Evolutionary conservation across 768 basidiomycete species (phyloP), one percentile per base, ranked within the genome.

Genomic region (Hydnum rufescens): DNA sequence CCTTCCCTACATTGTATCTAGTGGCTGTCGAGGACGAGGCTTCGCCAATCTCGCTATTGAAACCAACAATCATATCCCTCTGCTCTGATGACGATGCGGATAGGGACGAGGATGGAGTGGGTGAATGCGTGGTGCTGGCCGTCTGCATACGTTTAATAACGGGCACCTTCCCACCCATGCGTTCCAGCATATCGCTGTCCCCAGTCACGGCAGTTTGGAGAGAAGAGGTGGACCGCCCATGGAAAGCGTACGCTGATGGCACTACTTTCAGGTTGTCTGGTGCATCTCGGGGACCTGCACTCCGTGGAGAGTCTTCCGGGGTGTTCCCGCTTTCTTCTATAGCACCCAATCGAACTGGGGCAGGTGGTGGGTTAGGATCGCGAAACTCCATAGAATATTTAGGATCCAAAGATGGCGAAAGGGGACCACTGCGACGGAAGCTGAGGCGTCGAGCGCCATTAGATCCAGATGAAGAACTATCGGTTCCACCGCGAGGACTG

Each of bases 351-450:
- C 70, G 69, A 39, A 19, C 8, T 19, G 19, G 19, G 8, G 8
- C 8, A 0, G 86, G 86, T 19, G 59, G 62, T 3, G 85, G 82
- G 50, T 78, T 77, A 0, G 88, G 87, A 64, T 92, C 87, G 22
- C 82, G 74, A 60, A 89, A 74, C 22, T 84, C 78, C 13, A 70
- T 42, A 13, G 39, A n/a, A 18, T 39, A 53, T 6, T 18, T 22
- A 3, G 54, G 32, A 4, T 46, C 46, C 52, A 51, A 26, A 19
- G 31, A 18, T 28, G 28, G 30, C 26, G 13, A 13, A 47, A 13
- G 13, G 26, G 26, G 36, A 13, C 36, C 36, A n/a, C n/a, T n/a
- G n/a, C n/a, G 34, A 39, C 34, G 34, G 26, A 47, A 47, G 26
- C 44, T 47, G 13, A 47, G 26, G 13, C 44, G 44, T 8, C 44